Percentiles rank a stretch among this genome's conserved stretches.
Evolutionary conservation across 495 filamentous ascomycete genomes (phyloP).

Genomic region (Penicillium canescens): DNA sequence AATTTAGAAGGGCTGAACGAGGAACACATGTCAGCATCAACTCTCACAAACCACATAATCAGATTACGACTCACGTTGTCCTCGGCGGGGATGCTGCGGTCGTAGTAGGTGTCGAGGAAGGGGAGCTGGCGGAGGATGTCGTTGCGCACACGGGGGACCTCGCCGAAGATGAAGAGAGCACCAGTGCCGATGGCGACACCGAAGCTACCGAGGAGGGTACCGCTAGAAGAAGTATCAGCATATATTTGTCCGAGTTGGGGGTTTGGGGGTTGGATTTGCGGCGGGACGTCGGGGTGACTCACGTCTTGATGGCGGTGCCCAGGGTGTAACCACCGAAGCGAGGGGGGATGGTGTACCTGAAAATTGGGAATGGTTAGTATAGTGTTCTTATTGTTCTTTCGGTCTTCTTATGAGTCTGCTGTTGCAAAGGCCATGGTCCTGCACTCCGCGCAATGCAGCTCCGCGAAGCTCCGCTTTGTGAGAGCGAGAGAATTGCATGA

Average conservation of each 20-base stretch:
- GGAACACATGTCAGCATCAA: slow-evolving; percentile 20
- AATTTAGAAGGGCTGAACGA: slow-evolving; percentile 45
- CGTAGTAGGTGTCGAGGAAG: slow-evolving; percentile 58
- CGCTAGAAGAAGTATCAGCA: slow-evolving; percentile 40
- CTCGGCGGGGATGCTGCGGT: slow-evolving; percentile 59
- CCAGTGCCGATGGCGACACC: slow-evolving; percentile 61
- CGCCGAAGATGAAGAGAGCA: slow-evolving; percentile 71
- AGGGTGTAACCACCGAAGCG: slow-evolving; percentile 54
- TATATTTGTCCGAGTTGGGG: neutral
- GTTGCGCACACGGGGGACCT: slow-evolving; percentile 64
- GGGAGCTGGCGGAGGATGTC: slow-evolving; percentile 68
- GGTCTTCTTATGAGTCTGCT: neutral
- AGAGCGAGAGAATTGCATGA: neutral
- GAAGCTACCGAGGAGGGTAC: slow-evolving; percentile 54
- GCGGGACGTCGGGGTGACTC: slow-evolving; percentile 26
- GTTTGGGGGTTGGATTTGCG: neutral
- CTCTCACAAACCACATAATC: neutral
- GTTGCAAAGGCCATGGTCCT: neutral
- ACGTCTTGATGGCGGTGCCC: slow-evolving; percentile 48
- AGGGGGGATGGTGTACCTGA: slow-evolving; percentile 52
- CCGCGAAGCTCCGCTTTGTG: neutral
- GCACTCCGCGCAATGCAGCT: neutral
- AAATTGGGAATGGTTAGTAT: slow-evolving; percentile 12
- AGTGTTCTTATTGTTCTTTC: neutral
- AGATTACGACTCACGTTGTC: slow-evolving; percentile 54